Base-by-base conservation (phyloP, 1,284 basidiomycete genomes). In the Apiotrichum gracile region DNA sequence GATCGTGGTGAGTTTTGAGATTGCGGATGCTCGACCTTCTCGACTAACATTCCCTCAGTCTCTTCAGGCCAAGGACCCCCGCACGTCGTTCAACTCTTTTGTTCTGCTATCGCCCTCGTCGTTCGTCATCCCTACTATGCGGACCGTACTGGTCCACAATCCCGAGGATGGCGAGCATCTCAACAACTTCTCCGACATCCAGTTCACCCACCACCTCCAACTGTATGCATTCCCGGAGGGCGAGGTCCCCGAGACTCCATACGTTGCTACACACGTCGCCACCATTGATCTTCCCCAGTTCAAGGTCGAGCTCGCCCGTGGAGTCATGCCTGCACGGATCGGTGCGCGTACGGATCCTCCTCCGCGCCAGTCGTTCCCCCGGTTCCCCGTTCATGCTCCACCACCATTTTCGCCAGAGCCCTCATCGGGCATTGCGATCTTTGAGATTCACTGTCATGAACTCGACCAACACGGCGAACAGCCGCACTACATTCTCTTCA, bases 301-400 rank as follows among this genome's bases (percentile, higher is more conserved):
- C 55, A 46, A 54, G 29, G 50, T 65, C 19, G 60, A 68, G 40
- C 44, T 71, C 13, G 38, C 46, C 2, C 34, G 40, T 13, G 46
- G 61, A 12, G 49, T 69, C 12, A 61, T 67, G 13, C 71, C 72
- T 14, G 66, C 66, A 6, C 45, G 61, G 38, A 42, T 70, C 43
- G 61, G 54, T 3, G 63, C 72, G 35, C 65, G 74, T 1, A 68
- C 72, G 5, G 74, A 76, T 54, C 74, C 74, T 3, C 73, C 74
- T 13, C 74, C 74, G 2, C 53, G 73, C 24, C 60, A 65, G 41
- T 58, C 55, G 3, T 66, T 68, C 51, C 69, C 74, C 5, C 60
- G 52, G 2, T 61, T 70, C 47, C 70, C 72, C 1, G 24, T 49
- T 7, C 57, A 61, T 26, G 54, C 52, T 3, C 62, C 65, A 17